Evolutionary conservation across 2,329 filamentous ascomycete genomes (phyloP).

Genomic region (Aureobasidium lini): DNA sequence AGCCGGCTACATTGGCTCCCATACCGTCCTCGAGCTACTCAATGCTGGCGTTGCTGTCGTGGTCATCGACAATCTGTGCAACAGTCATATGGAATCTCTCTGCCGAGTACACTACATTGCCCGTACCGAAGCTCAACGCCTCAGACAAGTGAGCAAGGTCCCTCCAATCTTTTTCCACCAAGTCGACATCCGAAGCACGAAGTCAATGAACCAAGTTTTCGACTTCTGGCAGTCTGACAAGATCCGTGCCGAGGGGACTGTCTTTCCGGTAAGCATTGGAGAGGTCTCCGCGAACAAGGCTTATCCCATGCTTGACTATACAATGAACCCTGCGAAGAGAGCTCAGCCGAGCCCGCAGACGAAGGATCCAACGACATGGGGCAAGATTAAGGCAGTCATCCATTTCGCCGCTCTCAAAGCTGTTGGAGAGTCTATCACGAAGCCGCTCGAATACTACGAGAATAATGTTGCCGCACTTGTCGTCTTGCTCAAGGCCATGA

Average conservation of each 20-base stretch:
- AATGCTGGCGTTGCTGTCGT: conserved; percentile 49
- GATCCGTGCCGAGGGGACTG: conserved; percentile 1
- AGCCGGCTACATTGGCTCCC: conserved; percentile 40
- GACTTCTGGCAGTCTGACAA: conserved; percentile 1
- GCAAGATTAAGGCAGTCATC: conserved; percentile 55
- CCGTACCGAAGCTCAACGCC: conserved; percentile 28
- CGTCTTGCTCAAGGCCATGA: conserved; percentile 50
- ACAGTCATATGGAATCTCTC: conserved; percentile 29
- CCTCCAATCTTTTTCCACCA: conserved; percentile 42
- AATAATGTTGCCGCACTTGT: conserved; percentile 61
- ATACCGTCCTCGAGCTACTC: conserved; percentile 48
- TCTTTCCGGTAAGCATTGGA: conserved; percentile 30
- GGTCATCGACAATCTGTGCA: conserved; percentile 39
- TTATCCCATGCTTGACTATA: conserved; percentile 8
- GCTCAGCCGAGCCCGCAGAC: conserved; percentile 15
- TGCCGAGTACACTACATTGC: conserved; percentile 32
- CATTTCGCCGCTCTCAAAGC: conserved; percentile 64
- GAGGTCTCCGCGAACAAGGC: conserved; percentile 7
- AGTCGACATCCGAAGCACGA: conserved; percentile 39
- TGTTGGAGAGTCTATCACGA: conserved; percentile 54
- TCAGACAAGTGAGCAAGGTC: conserved; percentile 29
- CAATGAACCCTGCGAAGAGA: neutral
- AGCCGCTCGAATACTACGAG: conserved; percentile 57
- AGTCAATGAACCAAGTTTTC: conserved; percentile 36
- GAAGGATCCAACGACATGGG: conserved; percentile 31